A percentile compares a stretch with the other conserved stretches of the same genome.
These are phyloP conservation scores for Botrytis elliptica DNA, from an alignment of 2,329 filamentous ascomycete genomes.

Conservation along the genomic window DNA sequence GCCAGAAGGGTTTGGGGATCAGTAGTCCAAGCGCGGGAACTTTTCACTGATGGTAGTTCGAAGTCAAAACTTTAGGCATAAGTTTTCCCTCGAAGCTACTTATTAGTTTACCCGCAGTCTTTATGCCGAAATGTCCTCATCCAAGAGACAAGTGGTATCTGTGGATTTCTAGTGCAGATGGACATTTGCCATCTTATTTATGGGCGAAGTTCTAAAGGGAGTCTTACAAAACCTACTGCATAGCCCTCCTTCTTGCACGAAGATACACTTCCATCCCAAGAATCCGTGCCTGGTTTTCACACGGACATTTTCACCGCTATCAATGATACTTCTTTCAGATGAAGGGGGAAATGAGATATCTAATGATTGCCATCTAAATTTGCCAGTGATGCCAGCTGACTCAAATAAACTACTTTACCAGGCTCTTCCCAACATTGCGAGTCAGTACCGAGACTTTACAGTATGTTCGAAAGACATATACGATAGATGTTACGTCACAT, in stretches of 20 bases:
- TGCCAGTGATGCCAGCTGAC: neutral
- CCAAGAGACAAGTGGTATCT: neutral
- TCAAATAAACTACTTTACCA: neutral
- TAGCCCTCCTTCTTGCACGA: neutral
- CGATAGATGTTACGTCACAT: neutral
- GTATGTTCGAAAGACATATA: neutral
- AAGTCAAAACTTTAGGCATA: neutral
- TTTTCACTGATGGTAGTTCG: neutral
- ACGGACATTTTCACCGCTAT: neutral
- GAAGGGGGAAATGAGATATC: neutral
- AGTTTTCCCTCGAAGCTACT: neutral
- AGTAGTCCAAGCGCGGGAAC: neutral
- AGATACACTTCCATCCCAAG: neutral
- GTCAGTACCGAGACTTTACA: neutral
- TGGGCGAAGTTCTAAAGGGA: neutral
- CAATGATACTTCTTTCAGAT: neutral
- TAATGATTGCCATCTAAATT: neutral
- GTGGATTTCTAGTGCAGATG: neutral
- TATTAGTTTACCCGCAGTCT: neutral
- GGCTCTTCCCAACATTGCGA: neutral
- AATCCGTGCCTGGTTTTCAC: neutral
- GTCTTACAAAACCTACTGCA: neutral
- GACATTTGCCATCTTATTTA: neutral
- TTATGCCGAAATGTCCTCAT: neutral
- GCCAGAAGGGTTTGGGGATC: conserved; percentile 11